Conservation (phyloP, 306 rosid genomes). For the Dryas drummondii region DNA sequence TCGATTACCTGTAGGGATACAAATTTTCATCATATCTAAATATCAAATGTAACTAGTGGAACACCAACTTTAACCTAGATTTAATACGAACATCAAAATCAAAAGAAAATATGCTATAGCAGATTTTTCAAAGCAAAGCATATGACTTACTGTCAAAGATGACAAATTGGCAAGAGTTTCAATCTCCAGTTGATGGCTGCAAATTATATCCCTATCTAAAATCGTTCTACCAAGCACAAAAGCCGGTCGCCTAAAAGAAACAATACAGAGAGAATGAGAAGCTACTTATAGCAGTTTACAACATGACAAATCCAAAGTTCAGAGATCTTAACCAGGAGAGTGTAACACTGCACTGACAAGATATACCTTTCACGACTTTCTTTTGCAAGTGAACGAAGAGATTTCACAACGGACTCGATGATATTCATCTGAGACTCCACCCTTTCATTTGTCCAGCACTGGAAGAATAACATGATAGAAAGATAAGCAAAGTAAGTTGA, state of each 20-base stretch:
- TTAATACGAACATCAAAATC: not conserved
- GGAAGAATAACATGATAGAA: constrained; percentile 13
- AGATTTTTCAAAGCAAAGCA: not conserved
- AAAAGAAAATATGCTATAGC: not conserved
- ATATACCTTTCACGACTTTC: constrained; percentile 87
- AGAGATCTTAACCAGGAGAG: not conserved
- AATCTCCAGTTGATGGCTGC: constrained; percentile 58
- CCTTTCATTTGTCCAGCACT: constrained; percentile 82
- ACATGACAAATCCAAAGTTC: not conserved
- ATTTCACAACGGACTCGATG: constrained; percentile 64
- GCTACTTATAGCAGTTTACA: not conserved
- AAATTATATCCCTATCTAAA: constrained; percentile 30
- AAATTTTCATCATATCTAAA: not conserved
- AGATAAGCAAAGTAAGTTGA: not conserved
- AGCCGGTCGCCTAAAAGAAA: constrained; percentile 39
- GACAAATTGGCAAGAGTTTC: constrained; percentile 74
- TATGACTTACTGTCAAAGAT: constrained; percentile 46
- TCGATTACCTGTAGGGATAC: constrained; percentile 31
- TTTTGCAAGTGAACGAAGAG: constrained; percentile 84
- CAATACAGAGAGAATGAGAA: not conserved
- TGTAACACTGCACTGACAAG: not conserved
- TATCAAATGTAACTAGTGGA: not conserved
- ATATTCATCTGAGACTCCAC: constrained; percentile 73
- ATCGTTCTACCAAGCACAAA: constrained; percentile 33
- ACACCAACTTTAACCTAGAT: not conserved